Evolutionary conservation across 2,329 filamentous ascomycete species (phyloP), one percentile per base, ranked within the genome.

Genomic region (Claviceps cyperi): DNA sequence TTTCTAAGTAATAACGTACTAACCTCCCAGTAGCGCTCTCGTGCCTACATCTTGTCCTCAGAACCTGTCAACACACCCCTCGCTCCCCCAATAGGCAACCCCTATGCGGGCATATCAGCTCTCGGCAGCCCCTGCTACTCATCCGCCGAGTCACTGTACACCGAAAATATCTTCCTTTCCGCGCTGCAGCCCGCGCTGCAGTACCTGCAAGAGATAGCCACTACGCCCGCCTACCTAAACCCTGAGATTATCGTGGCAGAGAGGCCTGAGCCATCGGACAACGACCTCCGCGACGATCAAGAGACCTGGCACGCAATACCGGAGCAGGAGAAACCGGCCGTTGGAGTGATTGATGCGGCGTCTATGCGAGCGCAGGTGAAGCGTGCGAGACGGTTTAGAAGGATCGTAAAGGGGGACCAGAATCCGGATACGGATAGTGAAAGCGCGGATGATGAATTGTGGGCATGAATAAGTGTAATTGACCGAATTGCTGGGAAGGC

Each of bases 71-170:
- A 76, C 40, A 71, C 67, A 1, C 73, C 74, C 1, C 63, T 87
- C 6, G 67, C 75, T 0, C 75, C 76, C 0, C 68, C 75, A 1
- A 60, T 69, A 1, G 74, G 75, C 9, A 77, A 76, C 56, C 60
- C 65, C 0, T 56, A 62, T 14, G 65, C 67, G 2, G 56, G 60
- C 38, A 68, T 72, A 59, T 69, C 69, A 0, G 56, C 63, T 11
- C 69, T 76, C 43, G 83, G 83, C 5, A 84, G 78, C 55, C 83
- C 84, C 4, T 75, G 80, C 53, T 84, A 83, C 64, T 82, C 83
- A n/a, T 76, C 81, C 1, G 83, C 83, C 3, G 78, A 84, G 53
- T 57, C 65, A 1, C 60, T 71, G 36, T 71, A 79, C 58, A 67
- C 68, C 7, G 86, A 94, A 62, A 69, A 71, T 38, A 74, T 86